Base-by-base conservation (phyloP, 768 basidiomycete genomes). In the Pholiota microspora region DNA sequence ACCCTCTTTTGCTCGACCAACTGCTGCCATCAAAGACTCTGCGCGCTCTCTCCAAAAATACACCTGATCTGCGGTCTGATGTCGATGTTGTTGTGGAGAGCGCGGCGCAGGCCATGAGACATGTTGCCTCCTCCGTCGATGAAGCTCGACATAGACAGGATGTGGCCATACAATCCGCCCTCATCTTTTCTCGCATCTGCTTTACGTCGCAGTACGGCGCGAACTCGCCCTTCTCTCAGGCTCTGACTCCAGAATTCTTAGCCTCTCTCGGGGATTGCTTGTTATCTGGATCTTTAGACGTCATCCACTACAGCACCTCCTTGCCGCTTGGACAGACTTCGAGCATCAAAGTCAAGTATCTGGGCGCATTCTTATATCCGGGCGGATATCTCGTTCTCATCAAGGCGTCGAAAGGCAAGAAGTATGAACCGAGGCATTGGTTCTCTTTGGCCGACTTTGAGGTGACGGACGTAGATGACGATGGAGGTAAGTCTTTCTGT, bases 401-500 rank as follows among this genome's bases (percentile, higher is more conserved):
- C 59, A 98, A 96, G 72, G 87, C 94, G 35, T 75, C 80, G 60
- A 94, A 92, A 71, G 78, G 82, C 54, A 90, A 79, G 67, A 76
- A 75, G 29, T 99, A 97, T 64, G 92, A 95, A 63, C 85, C 93
- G 15, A 82, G 79, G 56, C 89, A 96, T 66, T 98, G 94, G 89
- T 88, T 98, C 63, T 81, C 84, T 35, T 72, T 97, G 18, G 77
- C 79, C 42, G 82, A 83, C 16, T 90, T 92, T 60, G 84, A 89
- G 49, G 60, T 95, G 34, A 71, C 78, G 12, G 89, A 91, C 54
- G 76, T 84, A 15, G 80, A 79, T 31, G 82, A 85, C 24, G 84
- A 85, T 51, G 86, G 91, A 67, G 86, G 94, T 96, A 62, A 59
- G 88, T 79, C 31, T 12, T 45, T 16, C 29, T 31, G 12, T 49